A percentile compares a stretch with the other conserved stretches of the same genome.
Evolutionary conservation across 1,139 yeast species (phyloP).

Genomic region (Meyerozyma smithsonii): DNA sequence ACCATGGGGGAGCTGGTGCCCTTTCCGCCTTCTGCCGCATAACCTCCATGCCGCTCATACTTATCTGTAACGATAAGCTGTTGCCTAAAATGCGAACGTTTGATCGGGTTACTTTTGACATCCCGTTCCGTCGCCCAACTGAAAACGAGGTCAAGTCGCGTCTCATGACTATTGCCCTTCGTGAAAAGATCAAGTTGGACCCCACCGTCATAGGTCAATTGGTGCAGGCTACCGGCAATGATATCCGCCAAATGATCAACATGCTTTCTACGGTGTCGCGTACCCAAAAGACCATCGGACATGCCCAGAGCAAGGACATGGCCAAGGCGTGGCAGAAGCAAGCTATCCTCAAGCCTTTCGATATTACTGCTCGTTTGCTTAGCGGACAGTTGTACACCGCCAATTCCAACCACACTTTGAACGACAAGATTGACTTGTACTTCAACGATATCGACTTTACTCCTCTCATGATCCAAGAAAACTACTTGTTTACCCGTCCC

Average conservation of each 20-base stretch:
- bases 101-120: conserved; percentile 76
- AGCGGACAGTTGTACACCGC: conserved; percentile 58
- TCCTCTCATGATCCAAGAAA: conserved; percentile 95
- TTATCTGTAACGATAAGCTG: conserved; percentile 89
- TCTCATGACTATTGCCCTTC: conserved; percentile 82
- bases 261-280: conserved; percentile 78
- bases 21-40: conserved; percentile 81
- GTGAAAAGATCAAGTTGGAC: conserved; percentile 79
- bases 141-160: conserved; percentile 78
- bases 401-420: conserved; percentile 51
- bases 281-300: conserved; percentile 59
- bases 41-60: conserved; percentile 84
- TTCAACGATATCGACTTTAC: conserved; percentile 94
- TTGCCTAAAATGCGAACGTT: conserved; percentile 96
- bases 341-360: conserved; percentile 88
- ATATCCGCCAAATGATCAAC: conserved; percentile 91
- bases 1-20: conserved; percentile 97
- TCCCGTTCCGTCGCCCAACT: conserved; percentile 85
- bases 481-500: conserved; percentile 69
- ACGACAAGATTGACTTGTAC: conserved; percentile 83
- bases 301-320: conserved; percentile 45
- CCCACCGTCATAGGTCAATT: conserved; percentile 79
- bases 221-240: conserved; percentile 81
- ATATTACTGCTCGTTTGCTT: conserved; percentile 70
- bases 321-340: conserved; percentile 83